Evolutionary conservation across 345 rosid genomes (phyloP).

Genomic region (Triadica sebifera): DNA sequence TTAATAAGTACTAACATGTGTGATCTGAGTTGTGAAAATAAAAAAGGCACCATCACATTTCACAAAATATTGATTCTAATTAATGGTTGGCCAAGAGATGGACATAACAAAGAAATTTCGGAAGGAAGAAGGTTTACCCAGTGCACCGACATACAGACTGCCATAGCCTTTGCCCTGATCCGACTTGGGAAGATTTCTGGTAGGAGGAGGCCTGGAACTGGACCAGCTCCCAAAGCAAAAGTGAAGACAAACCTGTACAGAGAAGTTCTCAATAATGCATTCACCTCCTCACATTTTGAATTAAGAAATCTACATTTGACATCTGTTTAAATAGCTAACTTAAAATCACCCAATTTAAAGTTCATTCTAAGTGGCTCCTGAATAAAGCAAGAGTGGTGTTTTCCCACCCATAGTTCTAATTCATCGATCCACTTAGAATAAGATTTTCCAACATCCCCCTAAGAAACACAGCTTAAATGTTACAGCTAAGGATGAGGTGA

Average conservation of each 20-base stretch:
- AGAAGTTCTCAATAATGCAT: conserved; percentile 15
- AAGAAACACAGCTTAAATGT: neutral
- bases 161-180: conserved; percentile 97
- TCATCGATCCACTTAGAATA: neutral
- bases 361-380: neutral
- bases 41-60: neutral
- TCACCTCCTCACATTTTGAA: conserved; percentile 1
- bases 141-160: conserved; percentile 92
- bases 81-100: neutral
- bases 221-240: conserved; percentile 97
- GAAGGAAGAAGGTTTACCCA: conserved; percentile 58
- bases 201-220: conserved; percentile 90
- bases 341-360: neutral
- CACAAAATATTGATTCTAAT: neutral
- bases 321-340: neutral
- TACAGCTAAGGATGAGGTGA: neutral
- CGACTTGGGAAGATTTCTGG: conserved; percentile 92
- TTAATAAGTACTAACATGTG: neutral
- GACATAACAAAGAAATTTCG: neutral
- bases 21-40: neutral
- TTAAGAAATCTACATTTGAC: neutral
- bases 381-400: neutral
- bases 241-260: conserved; percentile 79
- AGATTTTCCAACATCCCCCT: neutral
- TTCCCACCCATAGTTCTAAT: neutral